A percentile compares a stretch with the other conserved stretches of the same genome.
Conservation (phyloP, 2,329 filamentous ascomycete species). For the Fusarium anthophilum region DNA sequence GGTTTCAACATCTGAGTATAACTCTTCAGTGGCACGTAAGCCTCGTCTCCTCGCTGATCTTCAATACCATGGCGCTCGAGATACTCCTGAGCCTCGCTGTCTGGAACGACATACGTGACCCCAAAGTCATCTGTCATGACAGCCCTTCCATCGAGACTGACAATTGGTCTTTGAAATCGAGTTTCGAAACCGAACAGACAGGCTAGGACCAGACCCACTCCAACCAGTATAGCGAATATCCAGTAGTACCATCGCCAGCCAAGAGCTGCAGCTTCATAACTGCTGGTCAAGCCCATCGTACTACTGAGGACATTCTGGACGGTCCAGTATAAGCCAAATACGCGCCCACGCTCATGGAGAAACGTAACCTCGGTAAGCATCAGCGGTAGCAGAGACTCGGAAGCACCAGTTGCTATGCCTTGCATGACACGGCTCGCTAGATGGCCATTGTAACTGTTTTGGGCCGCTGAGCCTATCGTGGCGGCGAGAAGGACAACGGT, state of each 20-base stretch:
- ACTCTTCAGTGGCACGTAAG: accelerated
- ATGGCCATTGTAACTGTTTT: not conserved
- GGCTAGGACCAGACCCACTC: accelerated
- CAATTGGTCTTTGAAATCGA: not conserved
- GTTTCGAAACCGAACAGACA: accelerated
- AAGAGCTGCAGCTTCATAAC: not conserved
- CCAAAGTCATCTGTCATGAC: not conserved
- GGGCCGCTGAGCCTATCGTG: not conserved
- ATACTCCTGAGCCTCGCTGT: not conserved
- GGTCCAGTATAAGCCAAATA: not conserved
- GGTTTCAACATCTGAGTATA: not conserved
- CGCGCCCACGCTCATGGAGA: not conserved
- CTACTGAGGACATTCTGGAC: not conserved
- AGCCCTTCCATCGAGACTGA: not conserved
- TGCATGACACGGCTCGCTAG: not conserved
- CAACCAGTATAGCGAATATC: not conserved
- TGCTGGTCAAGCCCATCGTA: not conserved
- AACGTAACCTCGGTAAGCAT: not conserved
- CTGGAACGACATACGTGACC: accelerated
- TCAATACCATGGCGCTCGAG: not conserved
- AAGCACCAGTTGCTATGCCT: not conserved
- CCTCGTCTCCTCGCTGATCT: accelerated
- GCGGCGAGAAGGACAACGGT: not conserved
- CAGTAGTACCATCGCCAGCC: not conserved
- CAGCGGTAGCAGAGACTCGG: not conserved